Percentiles rank a stretch among this genome's conserved stretches.
phyloP scores from a whole-genome alignment of 257 asterid species.

The Oldenlandia corymbosa region DNA sequence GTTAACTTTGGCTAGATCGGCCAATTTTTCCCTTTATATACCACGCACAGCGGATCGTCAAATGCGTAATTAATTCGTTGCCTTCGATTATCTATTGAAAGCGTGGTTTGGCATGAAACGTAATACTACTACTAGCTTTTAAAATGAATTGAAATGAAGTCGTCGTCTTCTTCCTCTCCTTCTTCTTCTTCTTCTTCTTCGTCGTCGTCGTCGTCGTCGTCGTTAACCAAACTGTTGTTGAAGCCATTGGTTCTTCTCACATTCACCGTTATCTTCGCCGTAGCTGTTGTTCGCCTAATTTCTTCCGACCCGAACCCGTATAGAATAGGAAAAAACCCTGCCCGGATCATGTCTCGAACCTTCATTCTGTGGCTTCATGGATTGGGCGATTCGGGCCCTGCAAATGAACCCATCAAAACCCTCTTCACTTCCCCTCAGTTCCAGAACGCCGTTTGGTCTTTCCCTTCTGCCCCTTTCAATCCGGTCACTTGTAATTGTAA shows the following conservation, averaged over 20 bases:
- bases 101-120: too few species aligned
- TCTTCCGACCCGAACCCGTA: constrained; percentile 25
- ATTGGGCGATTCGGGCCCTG: constrained; percentile 94
- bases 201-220: too few species aligned
- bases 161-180: too few species aligned
- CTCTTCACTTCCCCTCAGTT: constrained; percentile 72
- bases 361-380: constrained; percentile 93
- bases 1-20: too few species aligned
- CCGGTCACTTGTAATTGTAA: constrained; percentile 91
- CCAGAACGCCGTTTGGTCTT: constrained; percentile 72
- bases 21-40: too few species aligned
- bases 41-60: too few species aligned
- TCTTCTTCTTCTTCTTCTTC: too few species aligned
- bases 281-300: constrained; percentile 33
- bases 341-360: constrained; percentile 64
- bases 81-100: too few species aligned
- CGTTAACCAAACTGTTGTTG: too few species aligned
- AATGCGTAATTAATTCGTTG: too few species aligned
- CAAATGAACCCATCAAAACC: constrained; percentile 84
- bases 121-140: too few species aligned
- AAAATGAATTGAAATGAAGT: too few species aligned
- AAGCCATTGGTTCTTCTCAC: constrained; percentile 46
- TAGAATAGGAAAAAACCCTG: constrained; percentile 23
- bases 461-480: constrained; percentile 91
- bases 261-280: constrained; percentile 49